Evolutionary conservation across 495 filamentous ascomycete genomes (phyloP).

Genomic region (Apiosordaria backusii): DNA sequence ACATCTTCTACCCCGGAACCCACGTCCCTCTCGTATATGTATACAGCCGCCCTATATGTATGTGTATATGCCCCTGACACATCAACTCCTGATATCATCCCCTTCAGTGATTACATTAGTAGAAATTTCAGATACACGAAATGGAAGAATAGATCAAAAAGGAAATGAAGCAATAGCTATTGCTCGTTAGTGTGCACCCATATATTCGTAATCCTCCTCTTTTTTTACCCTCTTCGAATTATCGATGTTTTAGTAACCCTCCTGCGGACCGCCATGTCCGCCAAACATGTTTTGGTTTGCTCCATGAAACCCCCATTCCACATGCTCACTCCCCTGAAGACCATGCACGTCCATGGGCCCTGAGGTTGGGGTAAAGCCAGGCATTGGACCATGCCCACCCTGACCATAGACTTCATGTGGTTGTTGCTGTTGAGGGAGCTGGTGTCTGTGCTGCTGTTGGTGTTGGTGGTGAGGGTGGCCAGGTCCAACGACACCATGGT

Average conservation of each 20-base stretch:
- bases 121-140: neutral
- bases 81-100: neutral
- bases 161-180: neutral
- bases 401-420: neutral
- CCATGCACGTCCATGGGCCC: conserved; percentile 11
- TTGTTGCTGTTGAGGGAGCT: neutral
- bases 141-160: neutral
- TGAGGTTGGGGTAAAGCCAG: conserved; percentile 12
- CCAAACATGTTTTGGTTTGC: conserved; percentile 20
- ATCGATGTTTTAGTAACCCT: conserved; percentile 16
- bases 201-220: neutral
- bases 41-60: neutral
- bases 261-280: conserved; percentile 21
- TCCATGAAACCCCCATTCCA: conserved; percentile 17
- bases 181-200: neutral
- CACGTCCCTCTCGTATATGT: neutral
- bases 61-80: neutral
- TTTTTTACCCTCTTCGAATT: neutral
- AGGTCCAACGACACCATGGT: conserved; percentile 4
- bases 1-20: neutral
- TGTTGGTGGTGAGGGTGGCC: conserved; percentile 1
- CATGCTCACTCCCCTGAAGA: conserved; percentile 8
- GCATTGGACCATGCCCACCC: neutral
- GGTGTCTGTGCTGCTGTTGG: conserved; percentile 11
- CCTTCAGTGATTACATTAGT: neutral